Percentiles rank a stretch among this genome's conserved stretches.
Conservation (phyloP, 2,329 filamentous ascomycete genomes). For the Amauroascus niger region DNA sequence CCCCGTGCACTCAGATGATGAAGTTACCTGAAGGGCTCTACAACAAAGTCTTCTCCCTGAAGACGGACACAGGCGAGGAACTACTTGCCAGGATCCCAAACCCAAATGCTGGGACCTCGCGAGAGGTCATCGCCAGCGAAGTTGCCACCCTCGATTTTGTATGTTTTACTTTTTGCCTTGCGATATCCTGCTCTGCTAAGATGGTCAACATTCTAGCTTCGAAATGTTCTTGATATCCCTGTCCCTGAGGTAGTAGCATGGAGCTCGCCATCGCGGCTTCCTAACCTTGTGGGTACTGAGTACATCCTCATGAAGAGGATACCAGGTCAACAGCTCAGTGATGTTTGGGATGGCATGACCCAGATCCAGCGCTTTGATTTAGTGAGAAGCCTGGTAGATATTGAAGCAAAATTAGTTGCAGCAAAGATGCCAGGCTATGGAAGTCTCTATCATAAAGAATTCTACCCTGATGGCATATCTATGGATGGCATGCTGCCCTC, state of each 20-base stretch:
- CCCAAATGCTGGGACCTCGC: conserved; percentile 15
- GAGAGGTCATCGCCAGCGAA: conserved; percentile 18
- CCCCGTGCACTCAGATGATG: conserved; percentile 15
- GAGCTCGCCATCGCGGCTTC: conserved; percentile 13
- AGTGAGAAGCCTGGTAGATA: conserved; percentile 17
- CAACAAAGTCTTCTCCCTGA: conserved; percentile 23
- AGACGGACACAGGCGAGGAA: conserved; percentile 14
- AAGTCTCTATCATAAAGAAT: conserved; percentile 18
- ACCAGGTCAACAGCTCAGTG: conserved; percentile 15
- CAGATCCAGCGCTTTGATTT: conserved; percentile 17
- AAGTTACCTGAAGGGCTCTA: conserved; percentile 27
- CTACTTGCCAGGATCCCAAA: conserved; percentile 16
- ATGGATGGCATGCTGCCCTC: not conserved
- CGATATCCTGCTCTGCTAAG: not conserved
- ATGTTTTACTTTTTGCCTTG: conserved; percentile 6
- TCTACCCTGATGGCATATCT: conserved; percentile 1
- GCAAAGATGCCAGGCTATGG: conserved; percentile 15
- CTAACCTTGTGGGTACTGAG: conserved; percentile 18
- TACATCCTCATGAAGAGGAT: conserved; percentile 22
- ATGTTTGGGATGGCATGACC: conserved; percentile 18
- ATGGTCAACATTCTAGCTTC: conserved; percentile 12
- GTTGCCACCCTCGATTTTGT: conserved; percentile 22
- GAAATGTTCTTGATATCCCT: conserved; percentile 17
- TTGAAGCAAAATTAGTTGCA: conserved; percentile 17
- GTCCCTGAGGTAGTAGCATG: conserved; percentile 18